Percentiles rank a stretch among this genome's conserved stretches.
phyloP scores from a whole-genome alignment of 495 filamentous ascomycete species.

The Lentithecium fluviatile region DNA sequence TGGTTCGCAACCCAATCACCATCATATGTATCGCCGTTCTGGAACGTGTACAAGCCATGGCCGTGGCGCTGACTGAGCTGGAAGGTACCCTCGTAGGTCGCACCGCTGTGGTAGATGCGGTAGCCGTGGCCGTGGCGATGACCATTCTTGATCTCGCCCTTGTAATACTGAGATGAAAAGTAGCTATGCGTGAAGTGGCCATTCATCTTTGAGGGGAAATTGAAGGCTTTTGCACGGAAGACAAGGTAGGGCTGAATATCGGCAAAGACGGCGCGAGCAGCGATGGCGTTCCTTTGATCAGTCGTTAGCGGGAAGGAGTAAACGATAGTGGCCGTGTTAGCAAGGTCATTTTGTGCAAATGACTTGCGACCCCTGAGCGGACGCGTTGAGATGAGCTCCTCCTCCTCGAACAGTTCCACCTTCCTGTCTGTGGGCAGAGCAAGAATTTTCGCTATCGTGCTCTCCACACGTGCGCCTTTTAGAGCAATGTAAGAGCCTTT shows the following conservation, averaged over 20 bases:
- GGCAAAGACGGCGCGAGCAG: constrained; percentile 27
- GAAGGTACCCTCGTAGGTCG: constrained; percentile 58
- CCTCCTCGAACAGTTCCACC: constrained; percentile 35
- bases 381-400: constrained; percentile 27
- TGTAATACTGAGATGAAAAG: constrained; percentile 41
- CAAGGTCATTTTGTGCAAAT: constrained; percentile 36
- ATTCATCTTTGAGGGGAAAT: constrained; percentile 31
- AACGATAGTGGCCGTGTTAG: constrained; percentile 35
- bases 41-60: constrained; percentile 59
- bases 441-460: constrained; percentile 25
- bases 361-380: constrained; percentile 26
- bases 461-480: constrained; percentile 27
- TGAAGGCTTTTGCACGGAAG: constrained; percentile 22
- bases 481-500: constrained; percentile 32
- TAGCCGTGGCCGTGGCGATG: constrained; percentile 37
- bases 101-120: constrained; percentile 55
- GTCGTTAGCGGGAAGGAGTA: constrained; percentile 25
- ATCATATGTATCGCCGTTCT: constrained; percentile 62
- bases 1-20: constrained; percentile 58
- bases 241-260: constrained; percentile 32
- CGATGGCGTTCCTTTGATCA: constrained; percentile 25
- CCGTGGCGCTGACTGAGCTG: constrained; percentile 51
- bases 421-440: constrained; percentile 22
- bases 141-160: constrained; percentile 36
- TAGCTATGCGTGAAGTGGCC: constrained; percentile 37